Percentiles rank a stretch among this genome's conserved stretches.
These are phyloP conservation scores for Sclerotinia subarctica DNA, from an alignment of 2,329 filamentous ascomycete genomes.

Conservation along the genomic window DNA sequence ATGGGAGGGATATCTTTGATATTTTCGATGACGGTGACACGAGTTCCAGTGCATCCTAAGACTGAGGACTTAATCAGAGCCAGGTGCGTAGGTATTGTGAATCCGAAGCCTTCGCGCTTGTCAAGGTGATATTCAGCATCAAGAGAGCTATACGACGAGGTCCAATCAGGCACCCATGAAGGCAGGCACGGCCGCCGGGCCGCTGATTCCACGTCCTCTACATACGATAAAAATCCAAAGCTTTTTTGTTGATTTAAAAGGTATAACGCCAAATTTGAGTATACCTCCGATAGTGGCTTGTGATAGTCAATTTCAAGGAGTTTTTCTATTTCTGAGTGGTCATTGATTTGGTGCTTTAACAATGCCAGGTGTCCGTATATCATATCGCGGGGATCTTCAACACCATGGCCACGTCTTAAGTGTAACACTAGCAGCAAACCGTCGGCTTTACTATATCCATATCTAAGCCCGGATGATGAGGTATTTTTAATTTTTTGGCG, in stretches of 20 bases:
- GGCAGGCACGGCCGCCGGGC: neutral
- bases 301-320: neutral
- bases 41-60: neutral
- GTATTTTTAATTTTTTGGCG: neutral
- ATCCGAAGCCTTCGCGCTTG: too few relatives aligned
- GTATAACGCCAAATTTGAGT: neutral
- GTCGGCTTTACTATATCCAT: too few relatives aligned
- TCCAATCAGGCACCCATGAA: slow-evolving; percentile 1
- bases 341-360: fast-evolving
- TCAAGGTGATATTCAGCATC: neutral
- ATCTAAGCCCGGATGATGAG: too few relatives aligned
- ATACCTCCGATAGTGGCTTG: neutral
- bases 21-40: neutral
- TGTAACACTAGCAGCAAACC: neutral
- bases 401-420: neutral
- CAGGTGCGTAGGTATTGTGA: neutral
- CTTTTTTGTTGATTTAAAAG: neutral
- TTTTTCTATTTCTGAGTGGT: neutral
- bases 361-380: neutral
- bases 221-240: neutral
- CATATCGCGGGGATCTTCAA: neutral
- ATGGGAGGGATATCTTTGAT: neutral
- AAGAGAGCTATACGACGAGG: fast-evolving
- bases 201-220: neutral
- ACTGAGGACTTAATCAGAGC: neutral